Base-by-base conservation (phyloP, 176 grass and related monocot species). In the Poa pratensis region DNA sequence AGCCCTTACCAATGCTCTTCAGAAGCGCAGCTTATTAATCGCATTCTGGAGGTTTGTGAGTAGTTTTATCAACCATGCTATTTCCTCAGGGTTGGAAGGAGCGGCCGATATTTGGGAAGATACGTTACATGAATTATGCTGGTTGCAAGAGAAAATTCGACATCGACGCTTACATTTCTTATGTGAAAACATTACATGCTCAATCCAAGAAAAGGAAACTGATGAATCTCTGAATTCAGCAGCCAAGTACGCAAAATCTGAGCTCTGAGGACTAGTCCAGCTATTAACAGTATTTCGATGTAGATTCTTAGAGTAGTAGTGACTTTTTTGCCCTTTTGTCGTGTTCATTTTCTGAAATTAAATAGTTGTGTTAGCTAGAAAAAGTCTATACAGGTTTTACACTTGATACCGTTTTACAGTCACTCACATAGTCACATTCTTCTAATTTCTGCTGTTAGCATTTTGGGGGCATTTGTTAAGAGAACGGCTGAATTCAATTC, bases 131-230 rank as follows among this genome's bases (percentile, higher is more conserved):
- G 96, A 98, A 95, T 62, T 98, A 89, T 9, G 91, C 90, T 63
- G 96, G 96, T 17, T 98, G 96, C 83, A 98, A 95, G 77, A 98
- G 93, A 89, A 95, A 98, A 86, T 98, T 98, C 24, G 61, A 98
- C 2, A 89, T 98, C 0, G 91, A 98, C 77, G 91, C 85, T 48
- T 98, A 98, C 72, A 90, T 98, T 54, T 86, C 96, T 0, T 95
- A 95, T 65, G 86, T 92, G 48, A 95, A 93, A 49, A 92, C 46
- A 80, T 77, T 92, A 58, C 74, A 89, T 82, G 62, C 76, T 65
- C 86, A 81, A 61, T 80, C 49, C 8, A 98, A 98, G 84, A 98
- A 95, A 72, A 90, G 96, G 69, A 95, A 90, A 85, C 18, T 69
- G 14, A 81, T 60, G 76, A 51, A 59, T 40, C 83, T 81, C 69